A percentile compares a stretch with the other conserved stretches of the same genome.
Evolutionary conservation across 352 stramenopile species (phyloP).

Genomic region (Globisporangium apiculatum): DNA sequence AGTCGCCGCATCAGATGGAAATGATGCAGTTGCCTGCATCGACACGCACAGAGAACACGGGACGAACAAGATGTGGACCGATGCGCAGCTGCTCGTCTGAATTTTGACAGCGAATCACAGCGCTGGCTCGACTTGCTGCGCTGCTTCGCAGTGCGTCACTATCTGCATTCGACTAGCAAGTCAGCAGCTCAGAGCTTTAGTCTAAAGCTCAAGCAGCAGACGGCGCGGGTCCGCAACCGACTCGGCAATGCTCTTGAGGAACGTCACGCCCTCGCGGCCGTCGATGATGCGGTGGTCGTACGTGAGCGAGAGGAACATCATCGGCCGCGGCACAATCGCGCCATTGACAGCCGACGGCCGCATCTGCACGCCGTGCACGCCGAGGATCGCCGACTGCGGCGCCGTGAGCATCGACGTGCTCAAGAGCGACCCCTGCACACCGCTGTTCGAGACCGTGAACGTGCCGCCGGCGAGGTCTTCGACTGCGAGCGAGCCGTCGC

Average conservation of each 20-base stretch:
- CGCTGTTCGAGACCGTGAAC: conserved; percentile 98
- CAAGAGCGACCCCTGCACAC: conserved; percentile 96
- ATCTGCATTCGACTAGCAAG: neutral
- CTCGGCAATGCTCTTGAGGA: conserved; percentile 97
- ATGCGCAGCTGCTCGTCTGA: too few relatives aligned
- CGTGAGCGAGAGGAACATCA: conserved; percentile 99
- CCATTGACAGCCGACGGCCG: conserved; percentile 89
- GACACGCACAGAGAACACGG: too few relatives aligned
- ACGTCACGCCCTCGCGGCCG: conserved; percentile 98
- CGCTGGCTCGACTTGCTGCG: too few relatives aligned
- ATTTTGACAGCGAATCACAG: too few relatives aligned
- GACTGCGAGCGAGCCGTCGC: conserved; percentile 54
- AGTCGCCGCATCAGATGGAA: too few relatives aligned
- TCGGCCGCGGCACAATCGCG: conserved; percentile 95
- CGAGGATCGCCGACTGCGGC: conserved; percentile 96
- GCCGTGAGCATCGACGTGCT: conserved; percentile 98
- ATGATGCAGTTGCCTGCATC: too few relatives aligned
- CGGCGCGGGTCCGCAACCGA: conserved; percentile 94
- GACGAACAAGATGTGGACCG: too few relatives aligned
- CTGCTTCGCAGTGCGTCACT: neutral
- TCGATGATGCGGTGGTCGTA: conserved; percentile 99
- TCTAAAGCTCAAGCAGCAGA: conserved; percentile 85
- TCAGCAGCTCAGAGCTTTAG: neutral
- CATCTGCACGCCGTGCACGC: conserved; percentile 98
- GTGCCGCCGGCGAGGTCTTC: conserved; percentile 96